Evolutionary conservation across 2,329 filamentous ascomycete genomes (phyloP), one percentile per base, ranked within the genome.

Genomic region (Podosphaera aphanis): DNA sequence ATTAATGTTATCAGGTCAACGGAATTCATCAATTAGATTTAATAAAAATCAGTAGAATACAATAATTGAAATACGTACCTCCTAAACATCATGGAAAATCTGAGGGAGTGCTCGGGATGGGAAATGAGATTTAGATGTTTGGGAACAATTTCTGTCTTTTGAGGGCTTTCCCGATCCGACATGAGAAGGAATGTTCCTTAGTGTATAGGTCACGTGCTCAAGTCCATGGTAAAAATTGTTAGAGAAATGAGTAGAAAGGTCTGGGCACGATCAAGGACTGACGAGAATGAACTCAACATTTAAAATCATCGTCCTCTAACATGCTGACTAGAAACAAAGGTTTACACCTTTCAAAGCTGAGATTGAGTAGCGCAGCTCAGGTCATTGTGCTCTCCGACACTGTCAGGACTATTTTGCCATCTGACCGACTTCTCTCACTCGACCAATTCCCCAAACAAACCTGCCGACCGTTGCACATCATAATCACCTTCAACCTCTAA

Each of bases 61-160:
- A 4, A 21, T 27, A 27, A 11, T 42, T 21, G 25, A 8, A 25
- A 47, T 59, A 73, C 76, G 66, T 66, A 83, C 79, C 77, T 82
- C 77, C 81, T 81, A 70, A 82, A 79, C 79, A 83, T 83, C 75
- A 72, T 81, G 71, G 65, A 66, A 69, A 74, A 77, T 74, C 71
- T 71, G 67, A 66, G 68, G 73, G 71, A 73, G 71, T 71, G 68
- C 68, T 70, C 63, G 63, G 64, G 63, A 71, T 68, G 64, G 61
- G 66, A 66, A 69, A 68, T 70, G 68, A 70, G 68, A 67, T 64
- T 20, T 44, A 2, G 15, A 16, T 25, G 25, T 2, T 15, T 42
- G 16, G 21, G 3, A 16, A 42, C 21, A 42, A 57, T 64, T 65
- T 33, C 29, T 33, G 29, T 5, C 29, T 33, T n/a, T 11, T 33